Percentiles rank a stretch among this genome's conserved stretches.
Conservation (phyloP, 495 filamentous ascomycete genomes). For the Tetracladium setigerum region DNA sequence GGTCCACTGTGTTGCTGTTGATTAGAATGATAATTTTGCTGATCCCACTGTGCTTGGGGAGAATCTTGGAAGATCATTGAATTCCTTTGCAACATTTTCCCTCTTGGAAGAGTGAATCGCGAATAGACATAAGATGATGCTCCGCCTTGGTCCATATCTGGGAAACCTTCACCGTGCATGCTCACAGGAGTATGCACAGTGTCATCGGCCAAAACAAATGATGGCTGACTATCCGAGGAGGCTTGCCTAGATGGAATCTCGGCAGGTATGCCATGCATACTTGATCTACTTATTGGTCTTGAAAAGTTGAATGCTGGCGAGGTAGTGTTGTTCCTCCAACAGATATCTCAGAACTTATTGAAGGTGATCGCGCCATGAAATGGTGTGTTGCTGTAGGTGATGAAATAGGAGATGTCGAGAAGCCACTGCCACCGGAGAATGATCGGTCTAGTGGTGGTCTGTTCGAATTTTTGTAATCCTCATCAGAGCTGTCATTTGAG, state of each 20-base stretch:
- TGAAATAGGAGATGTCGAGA: slow-evolving; percentile 58
- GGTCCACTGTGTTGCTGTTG: slow-evolving; percentile 29
- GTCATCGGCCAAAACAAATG: slow-evolving; percentile 52
- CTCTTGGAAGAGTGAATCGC: slow-evolving; percentile 75
- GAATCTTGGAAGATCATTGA: slow-evolving; percentile 58
- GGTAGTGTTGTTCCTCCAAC: slow-evolving; percentile 49
- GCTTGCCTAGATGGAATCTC: slow-evolving; percentile 36
- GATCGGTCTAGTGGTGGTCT: slow-evolving; percentile 32
- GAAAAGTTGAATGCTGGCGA: slow-evolving; percentile 90
- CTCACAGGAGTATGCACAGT: slow-evolving; percentile 55
- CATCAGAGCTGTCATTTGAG: slow-evolving; percentile 57
- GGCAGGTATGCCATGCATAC: slow-evolving; percentile 51
- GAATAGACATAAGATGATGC: slow-evolving; percentile 76
- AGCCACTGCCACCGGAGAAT: slow-evolving; percentile 59
- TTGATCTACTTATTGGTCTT: slow-evolving; percentile 73
- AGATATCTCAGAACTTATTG: slow-evolving; percentile 68
- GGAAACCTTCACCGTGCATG: slow-evolving; percentile 52
- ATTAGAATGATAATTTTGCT: slow-evolving; percentile 49
- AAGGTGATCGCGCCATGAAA: slow-evolving; percentile 63
- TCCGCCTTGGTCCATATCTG: slow-evolving; percentile 33
- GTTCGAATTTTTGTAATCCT: slow-evolving; percentile 22
- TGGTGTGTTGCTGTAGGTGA: slow-evolving; percentile 32
- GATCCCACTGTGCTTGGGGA: slow-evolving; percentile 28
- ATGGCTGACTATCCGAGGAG: slow-evolving; percentile 55
- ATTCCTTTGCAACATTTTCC: slow-evolving; percentile 63